Conservation (phyloP, 306 rosid species). For the Trifolium dubium region DNA sequence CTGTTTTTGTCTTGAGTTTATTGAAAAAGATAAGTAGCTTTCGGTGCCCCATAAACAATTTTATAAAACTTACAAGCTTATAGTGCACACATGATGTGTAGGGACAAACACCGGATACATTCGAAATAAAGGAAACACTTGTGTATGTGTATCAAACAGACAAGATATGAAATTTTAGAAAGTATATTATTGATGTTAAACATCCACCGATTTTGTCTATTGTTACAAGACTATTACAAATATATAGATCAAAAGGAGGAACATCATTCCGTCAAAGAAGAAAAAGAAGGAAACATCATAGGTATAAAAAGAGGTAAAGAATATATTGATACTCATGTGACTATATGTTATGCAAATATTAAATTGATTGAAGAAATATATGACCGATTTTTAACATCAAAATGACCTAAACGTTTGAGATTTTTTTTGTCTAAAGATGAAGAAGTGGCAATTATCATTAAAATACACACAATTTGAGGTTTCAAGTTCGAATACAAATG, state of each 20-base stretch:
- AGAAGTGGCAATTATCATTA: no score
- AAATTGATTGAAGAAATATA: no score
- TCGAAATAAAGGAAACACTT: slow-evolving; percentile 1
- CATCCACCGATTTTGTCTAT: not conserved
- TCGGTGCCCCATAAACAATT: slow-evolving; percentile 13
- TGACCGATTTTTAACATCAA: no score
- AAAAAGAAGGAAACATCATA: not conserved
- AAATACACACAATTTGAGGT: no score
- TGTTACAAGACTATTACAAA: not conserved
- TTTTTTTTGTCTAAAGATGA: no score
- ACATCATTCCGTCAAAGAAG: not conserved
- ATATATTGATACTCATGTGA: no score
- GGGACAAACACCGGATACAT: slow-evolving; percentile 3
- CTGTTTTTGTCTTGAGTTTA: not conserved
- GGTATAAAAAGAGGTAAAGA: not conserved
- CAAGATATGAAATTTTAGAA: not conserved
- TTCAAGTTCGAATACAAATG: no score
- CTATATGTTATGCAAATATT: no score
- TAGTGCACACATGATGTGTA: slow-evolving; percentile 20
- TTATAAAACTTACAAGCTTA: not conserved
- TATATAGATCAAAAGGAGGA: not conserved
- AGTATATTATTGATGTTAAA: not conserved
- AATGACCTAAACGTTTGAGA: no score
- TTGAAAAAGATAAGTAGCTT: slow-evolving; percentile 16
- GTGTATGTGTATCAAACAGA: not conserved